Conservation (phyloP, 2,329 filamentous ascomycete genomes). For the Fusarium solani-melongenae region DNA sequence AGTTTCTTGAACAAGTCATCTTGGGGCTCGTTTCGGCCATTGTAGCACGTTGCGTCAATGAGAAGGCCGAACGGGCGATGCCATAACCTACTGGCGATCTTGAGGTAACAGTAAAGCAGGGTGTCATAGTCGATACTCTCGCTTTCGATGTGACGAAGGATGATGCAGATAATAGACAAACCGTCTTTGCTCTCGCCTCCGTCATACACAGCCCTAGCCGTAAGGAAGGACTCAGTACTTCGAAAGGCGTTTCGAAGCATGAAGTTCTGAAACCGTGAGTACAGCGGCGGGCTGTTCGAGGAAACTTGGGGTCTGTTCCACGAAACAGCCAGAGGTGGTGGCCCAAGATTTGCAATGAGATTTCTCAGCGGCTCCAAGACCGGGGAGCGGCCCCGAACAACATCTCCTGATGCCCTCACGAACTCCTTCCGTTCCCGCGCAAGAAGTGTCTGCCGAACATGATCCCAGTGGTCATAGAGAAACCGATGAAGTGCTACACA, state of each 20-base stretch:
- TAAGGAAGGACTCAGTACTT: constrained; percentile 72
- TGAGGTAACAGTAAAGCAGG: constrained; percentile 74
- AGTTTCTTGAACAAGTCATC: constrained; percentile 74
- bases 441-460: constrained; percentile 72
- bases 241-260: constrained; percentile 77
- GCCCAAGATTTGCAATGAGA: constrained; percentile 73
- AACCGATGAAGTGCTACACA: constrained; percentile 76
- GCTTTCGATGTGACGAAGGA: constrained; percentile 73
- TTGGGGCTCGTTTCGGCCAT: constrained; percentile 72
- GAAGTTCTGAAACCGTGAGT: constrained; percentile 77
- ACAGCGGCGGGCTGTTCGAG: constrained; percentile 70
- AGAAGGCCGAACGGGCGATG: constrained; percentile 75
- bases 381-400: constrained; percentile 63
- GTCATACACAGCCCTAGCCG: constrained; percentile 74
- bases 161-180: constrained; percentile 75
- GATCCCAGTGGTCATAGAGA: constrained; percentile 78
- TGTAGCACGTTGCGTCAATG: constrained; percentile 77
- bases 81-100: constrained; percentile 78
- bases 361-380: constrained; percentile 70
- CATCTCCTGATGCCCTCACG: constrained; percentile 65
- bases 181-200: constrained; percentile 78
- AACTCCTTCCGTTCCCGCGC: constrained; percentile 68
- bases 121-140: constrained; percentile 75
- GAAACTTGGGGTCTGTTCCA: constrained; percentile 77
- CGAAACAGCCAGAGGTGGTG: constrained; percentile 74